These are phyloP conservation scores for Chrysopogon serrulatus DNA, from an alignment of 176 grass and related monocot genomes.

Conservation along the genomic window DNA sequence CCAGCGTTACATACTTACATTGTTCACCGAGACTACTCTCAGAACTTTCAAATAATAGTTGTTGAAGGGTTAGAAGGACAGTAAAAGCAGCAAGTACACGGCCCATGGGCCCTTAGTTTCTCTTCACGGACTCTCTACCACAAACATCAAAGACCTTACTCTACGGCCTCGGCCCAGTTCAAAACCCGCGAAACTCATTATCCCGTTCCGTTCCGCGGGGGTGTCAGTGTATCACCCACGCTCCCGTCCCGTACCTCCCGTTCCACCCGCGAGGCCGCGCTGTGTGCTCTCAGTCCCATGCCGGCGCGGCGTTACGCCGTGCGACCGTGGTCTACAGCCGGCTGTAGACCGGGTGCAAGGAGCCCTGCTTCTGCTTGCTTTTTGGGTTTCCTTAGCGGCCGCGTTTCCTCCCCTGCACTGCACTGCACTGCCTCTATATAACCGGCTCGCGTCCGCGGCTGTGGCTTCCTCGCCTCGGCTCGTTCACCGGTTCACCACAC, in stretches of 20 bases:
- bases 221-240: neutral
- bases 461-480: neutral
- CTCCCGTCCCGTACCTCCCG: neutral
- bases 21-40: no score
- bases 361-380: neutral
- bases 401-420: neutral
- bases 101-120: neutral
- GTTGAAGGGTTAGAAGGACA: no score
- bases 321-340: neutral
- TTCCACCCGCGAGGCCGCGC: neutral
- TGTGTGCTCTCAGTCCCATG: neutral
- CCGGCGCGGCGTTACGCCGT: neutral
- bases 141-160: neutral
- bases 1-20: no score
- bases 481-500: neutral
- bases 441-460: neutral
- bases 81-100: neutral
- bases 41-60: no score
- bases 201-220: neutral
- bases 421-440: neutral
- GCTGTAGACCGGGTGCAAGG: neutral
- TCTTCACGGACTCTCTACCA: neutral
- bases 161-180: neutral
- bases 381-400: constrained; percentile 2
- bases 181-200: neutral